Evolutionary conservation across 768 basidiomycete species (phyloP).

Genomic region (Rhizopogon salebrosus): DNA sequence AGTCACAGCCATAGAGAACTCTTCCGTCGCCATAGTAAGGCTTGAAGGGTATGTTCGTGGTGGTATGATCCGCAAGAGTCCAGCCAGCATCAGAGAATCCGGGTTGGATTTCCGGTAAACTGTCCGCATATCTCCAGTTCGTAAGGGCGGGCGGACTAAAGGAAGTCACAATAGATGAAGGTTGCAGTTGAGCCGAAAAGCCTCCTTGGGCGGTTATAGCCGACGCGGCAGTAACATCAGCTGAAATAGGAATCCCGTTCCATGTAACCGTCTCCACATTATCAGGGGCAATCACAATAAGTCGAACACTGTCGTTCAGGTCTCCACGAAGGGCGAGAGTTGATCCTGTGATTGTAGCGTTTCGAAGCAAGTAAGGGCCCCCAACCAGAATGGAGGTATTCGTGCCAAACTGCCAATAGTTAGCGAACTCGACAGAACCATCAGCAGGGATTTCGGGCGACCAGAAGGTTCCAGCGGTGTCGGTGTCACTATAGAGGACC

Average conservation of each 20-base stretch:
- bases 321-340: constrained; percentile 65
- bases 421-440: constrained; percentile 37
- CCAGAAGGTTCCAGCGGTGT: constrained; percentile 71
- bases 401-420: constrained; percentile 71
- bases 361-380: constrained; percentile 62
- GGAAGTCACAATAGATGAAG: constrained; percentile 22
- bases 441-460: constrained; percentile 54
- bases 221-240: constrained; percentile 28
- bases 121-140: constrained; percentile 73
- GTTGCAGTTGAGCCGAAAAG: constrained; percentile 42
- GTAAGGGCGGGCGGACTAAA: constrained; percentile 45
- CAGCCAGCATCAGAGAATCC: constrained; percentile 61
- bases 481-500: constrained; percentile 61
- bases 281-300: constrained; percentile 62
- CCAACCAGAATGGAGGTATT: constrained; percentile 63
- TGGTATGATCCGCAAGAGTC: constrained; percentile 64
- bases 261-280: constrained; percentile 53
- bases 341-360: constrained; percentile 41
- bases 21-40: constrained; percentile 72
- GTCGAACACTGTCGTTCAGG: constrained; percentile 48
- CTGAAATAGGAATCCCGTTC: constrained; percentile 54
- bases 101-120: constrained; percentile 61
- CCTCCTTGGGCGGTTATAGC: constrained; percentile 33
- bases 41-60: constrained; percentile 66
- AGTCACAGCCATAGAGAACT: constrained; percentile 83